A percentile compares a stretch with the other conserved stretches of the same genome.
phyloP scores from a whole-genome alignment of 2,329 filamentous ascomycete species.

The Fusarium sp. region DNA sequence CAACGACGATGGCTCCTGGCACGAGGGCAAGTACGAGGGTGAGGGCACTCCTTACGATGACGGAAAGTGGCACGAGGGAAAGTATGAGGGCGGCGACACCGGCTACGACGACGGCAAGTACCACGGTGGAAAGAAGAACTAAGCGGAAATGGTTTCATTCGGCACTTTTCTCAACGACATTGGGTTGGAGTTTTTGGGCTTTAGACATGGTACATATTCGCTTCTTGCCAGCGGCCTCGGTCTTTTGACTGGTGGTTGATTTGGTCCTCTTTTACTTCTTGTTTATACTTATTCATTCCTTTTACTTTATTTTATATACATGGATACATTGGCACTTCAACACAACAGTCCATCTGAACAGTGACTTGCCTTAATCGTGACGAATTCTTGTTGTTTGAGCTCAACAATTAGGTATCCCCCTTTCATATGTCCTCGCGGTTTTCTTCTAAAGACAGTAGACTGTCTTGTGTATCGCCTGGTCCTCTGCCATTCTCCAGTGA shows the following conservation, averaged over 20 bases:
- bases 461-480: background rate
- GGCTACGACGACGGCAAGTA: conserved; percentile 10
- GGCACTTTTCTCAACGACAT: background rate
- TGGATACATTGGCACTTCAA: background rate
- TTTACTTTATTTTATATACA: background rate
- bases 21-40: conserved; percentile 29
- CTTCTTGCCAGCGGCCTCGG: background rate
- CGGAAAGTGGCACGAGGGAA: conserved; percentile 11
- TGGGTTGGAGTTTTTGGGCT: background rate
- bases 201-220: background rate
- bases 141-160: background rate
- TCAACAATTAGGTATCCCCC: background rate
- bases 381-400: background rate
- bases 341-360: background rate
- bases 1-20: conserved; percentile 15
- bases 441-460: background rate
- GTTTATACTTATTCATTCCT: conserved; percentile 1
- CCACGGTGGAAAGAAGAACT: conserved; percentile 3
- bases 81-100: conserved; percentile 4
- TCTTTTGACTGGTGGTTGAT: background rate
- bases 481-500: background rate
- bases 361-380: background rate
- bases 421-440: too few species aligned
- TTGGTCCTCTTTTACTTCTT: background rate
- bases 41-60: conserved; percentile 10